Base-by-base conservation (phyloP, 768 basidiomycete genomes). In the Dentipellis sp. region DNA sequence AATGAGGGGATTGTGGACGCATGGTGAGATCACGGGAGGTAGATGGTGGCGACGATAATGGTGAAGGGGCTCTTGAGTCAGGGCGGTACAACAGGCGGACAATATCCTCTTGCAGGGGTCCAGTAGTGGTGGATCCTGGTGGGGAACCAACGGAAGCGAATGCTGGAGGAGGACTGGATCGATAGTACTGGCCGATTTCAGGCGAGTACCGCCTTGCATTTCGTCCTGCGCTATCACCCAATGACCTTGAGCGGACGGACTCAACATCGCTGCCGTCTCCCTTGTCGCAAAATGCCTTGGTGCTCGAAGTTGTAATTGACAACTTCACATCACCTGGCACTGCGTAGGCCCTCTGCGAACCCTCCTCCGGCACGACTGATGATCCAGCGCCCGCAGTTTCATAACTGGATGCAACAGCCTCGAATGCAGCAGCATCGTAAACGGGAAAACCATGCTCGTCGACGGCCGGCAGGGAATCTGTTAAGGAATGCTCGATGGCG, bases 31-130 rank as follows among this genome's bases (percentile, higher is more conserved):
- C 42, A 7, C n/a, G n/a, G 42, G 22, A 8, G 16, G 51, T 14
- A 39, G 54, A 0, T 35, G 48, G 52, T 10, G 58, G 47, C 29
- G 63, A 57, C 2, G 60, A 62, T n/a, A 62, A 54, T 17, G 67
- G 61, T 19, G 66, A 55, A 14, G 61, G 22, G 0, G 64, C 50
- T 21, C 52, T 53, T 0, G 71, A 66, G 56, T 64, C 54, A 11
- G 58, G 59, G 36, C 47, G 39, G 51, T 67, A 68, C 1, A 59
- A 58, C 48, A 64, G 23, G 1, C 23, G 19, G 14, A 66, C 64
- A 54, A 68, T 61, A 29, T 65, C 66, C 22, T 68, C 67, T 52
- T 73, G 74, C 10, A 70, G 64, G 0, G 69, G 70, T 0, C 75
- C 77, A 19, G 42, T 45, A 16, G 12, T 16, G 17, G 42, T 11